Evolutionary conservation across 768 basidiomycete genomes (phyloP).

Genomic region (Tephrocybe sp.): DNA sequence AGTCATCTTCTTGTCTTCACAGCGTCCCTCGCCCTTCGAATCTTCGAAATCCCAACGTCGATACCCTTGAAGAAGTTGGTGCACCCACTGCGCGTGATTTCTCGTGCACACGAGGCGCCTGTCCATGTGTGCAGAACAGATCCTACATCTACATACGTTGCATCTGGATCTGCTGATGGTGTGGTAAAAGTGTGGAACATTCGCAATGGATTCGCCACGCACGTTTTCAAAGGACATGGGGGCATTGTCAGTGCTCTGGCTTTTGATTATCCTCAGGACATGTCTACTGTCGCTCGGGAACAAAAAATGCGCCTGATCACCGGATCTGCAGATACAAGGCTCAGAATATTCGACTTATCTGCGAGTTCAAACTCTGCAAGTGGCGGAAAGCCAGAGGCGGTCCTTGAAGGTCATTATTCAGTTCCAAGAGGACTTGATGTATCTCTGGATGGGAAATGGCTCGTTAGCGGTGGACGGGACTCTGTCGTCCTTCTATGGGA

Average conservation of each 20-base stretch:
- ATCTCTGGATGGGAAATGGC: conserved; percentile 82
- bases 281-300: conserved; percentile 43
- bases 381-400: conserved; percentile 63
- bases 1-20: conserved; percentile 80
- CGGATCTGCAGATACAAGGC: conserved; percentile 87
- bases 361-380: conserved; percentile 59
- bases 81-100: conserved; percentile 70
- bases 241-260: conserved; percentile 92
- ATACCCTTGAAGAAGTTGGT: conserved; percentile 48
- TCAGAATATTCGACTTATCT: conserved; percentile 89
- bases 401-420: conserved; percentile 95
- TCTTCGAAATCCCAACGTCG: conserved; percentile 74
- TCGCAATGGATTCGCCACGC: conserved; percentile 83
- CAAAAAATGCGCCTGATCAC: conserved; percentile 81
- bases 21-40: conserved; percentile 74
- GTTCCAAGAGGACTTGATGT: conserved; percentile 91
- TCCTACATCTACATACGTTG: conserved; percentile 86
- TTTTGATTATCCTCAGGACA: conserved; percentile 77
- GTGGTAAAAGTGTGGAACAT: conserved; percentile 98
- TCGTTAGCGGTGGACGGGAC: conserved; percentile 90
- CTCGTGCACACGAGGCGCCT: conserved; percentile 90
- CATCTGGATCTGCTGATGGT: conserved; percentile 95
- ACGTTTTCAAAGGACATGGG: conserved; percentile 94
- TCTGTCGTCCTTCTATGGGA: conserved; percentile 95
- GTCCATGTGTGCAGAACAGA: conserved; percentile 87